These are phyloP conservation scores for Carallia brachiata DNA, from an alignment of 345 rosid genomes.

Conservation along the genomic window DNA sequence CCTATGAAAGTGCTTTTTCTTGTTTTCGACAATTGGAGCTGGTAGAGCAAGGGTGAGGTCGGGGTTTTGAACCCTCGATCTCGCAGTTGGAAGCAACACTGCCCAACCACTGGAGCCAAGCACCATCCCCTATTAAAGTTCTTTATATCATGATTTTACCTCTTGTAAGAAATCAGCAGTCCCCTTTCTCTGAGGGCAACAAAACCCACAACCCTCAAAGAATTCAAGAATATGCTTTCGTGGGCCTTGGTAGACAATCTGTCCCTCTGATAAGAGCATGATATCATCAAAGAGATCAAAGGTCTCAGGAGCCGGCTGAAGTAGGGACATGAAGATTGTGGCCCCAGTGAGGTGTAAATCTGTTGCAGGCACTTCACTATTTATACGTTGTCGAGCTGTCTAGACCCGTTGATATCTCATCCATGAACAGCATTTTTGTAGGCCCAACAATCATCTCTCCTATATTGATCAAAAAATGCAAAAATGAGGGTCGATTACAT, in stretches of 20 bases:
- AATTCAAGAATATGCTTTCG: slow-evolving; percentile 2
- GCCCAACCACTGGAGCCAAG: too few species aligned
- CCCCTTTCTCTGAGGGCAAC: slow-evolving; percentile 23
- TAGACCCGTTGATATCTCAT: slow-evolving; percentile 24
- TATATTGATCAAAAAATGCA: neutral
- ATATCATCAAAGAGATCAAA: slow-evolving; percentile 23
- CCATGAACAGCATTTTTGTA: slow-evolving; percentile 19
- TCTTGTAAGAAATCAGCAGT: slow-evolving; percentile 24
- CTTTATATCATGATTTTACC: neutral
- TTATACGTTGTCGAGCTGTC: slow-evolving; percentile 23
- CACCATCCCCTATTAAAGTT: too few species aligned
- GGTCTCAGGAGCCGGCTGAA: slow-evolving; percentile 22
- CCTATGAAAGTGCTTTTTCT: too few species aligned
- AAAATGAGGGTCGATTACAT: too few species aligned
- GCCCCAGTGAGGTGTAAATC: slow-evolving; percentile 21
- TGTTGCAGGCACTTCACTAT: slow-evolving; percentile 24
- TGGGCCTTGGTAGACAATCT: slow-evolving; percentile 20
- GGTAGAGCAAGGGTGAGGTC: too few species aligned
- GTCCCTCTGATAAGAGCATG: slow-evolving; percentile 17
- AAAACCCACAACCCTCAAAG: slow-evolving; percentile 20
- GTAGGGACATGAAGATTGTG: slow-evolving; percentile 18
- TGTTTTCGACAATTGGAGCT: too few species aligned
- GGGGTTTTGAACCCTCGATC: too few species aligned
- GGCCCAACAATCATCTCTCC: slow-evolving; percentile 27
- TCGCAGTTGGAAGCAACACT: too few species aligned